Evolutionary conservation across 2,329 filamentous ascomycete genomes (phyloP).

Genomic region (Monilinia fructicola): DNA sequence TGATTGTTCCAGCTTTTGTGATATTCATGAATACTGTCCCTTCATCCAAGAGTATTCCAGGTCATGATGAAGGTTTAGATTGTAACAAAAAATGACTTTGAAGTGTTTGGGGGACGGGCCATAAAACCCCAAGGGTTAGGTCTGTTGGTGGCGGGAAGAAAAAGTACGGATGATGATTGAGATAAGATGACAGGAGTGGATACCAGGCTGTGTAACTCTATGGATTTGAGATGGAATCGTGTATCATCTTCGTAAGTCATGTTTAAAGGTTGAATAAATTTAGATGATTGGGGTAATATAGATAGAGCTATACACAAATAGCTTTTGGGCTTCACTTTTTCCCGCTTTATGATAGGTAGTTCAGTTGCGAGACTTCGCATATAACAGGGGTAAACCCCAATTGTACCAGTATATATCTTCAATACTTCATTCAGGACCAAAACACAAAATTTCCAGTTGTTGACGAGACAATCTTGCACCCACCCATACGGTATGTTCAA

Average conservation of each 20-base stretch:
- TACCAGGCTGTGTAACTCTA: neutral
- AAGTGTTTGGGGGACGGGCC: slow-evolving; percentile 16
- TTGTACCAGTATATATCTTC: neutral
- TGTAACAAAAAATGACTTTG: slow-evolving; percentile 8
- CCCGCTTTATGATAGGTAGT: neutral
- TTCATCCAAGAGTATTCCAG: slow-evolving; percentile 13
- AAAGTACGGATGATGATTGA: slow-evolving; percentile 18
- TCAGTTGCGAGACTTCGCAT: slow-evolving; percentile 4
- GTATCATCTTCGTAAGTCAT: slow-evolving; percentile 11
- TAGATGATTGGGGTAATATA: neutral
- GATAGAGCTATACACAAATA: neutral
- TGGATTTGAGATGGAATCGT: slow-evolving; percentile 5
- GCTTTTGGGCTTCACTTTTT: neutral
- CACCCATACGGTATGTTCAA: no score
- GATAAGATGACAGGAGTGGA: slow-evolving; percentile 20
- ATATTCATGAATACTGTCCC: slow-evolving; percentile 18
- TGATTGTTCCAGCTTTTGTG: slow-evolving; percentile 10
- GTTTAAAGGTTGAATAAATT: neutral
- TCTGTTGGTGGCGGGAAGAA: neutral
- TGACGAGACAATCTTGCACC: neutral
- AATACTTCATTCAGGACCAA: neutral
- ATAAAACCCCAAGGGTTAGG: slow-evolving; percentile 5
- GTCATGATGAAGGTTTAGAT: slow-evolving; percentile 17
- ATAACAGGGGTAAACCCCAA: neutral
- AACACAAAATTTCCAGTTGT: neutral